Conservation (phyloP, 805 yeast species). For the Peterozyma xylosa region DNA sequence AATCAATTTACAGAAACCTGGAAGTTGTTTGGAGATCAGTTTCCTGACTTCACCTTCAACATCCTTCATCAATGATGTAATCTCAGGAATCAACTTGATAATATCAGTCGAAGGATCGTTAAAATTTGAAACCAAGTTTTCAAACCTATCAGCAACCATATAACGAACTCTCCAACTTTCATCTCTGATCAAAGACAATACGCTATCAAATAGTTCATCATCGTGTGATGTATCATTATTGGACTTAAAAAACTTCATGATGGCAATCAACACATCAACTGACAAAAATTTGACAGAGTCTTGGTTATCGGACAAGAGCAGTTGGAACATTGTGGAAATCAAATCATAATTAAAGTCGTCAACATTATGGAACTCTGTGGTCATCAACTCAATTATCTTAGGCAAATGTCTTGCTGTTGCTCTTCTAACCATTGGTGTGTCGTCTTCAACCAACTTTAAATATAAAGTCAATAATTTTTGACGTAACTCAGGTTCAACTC, state of each 20-base stretch:
- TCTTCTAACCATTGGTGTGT: slow-evolving; percentile 96
- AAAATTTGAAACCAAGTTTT: slow-evolving; percentile 60
- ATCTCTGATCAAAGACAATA: slow-evolving; percentile 71
- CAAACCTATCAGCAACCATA: slow-evolving; percentile 94
- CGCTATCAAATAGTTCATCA: slow-evolving; percentile 53
- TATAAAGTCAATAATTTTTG: slow-evolving; percentile 60
- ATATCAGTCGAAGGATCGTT: slow-evolving; percentile 48
- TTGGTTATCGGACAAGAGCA: slow-evolving; percentile 76
- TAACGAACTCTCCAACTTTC: slow-evolving; percentile 98
- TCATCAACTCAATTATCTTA: slow-evolving; percentile 51
- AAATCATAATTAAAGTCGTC: slow-evolving; percentile 66
- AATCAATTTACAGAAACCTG: slow-evolving; percentile 57
- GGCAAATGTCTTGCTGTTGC: slow-evolving; percentile 89
- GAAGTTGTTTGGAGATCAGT: slow-evolving; percentile 87
- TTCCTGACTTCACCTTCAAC: slow-evolving; percentile 95
- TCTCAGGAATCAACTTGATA: slow-evolving; percentile 55
- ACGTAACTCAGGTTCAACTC: slow-evolving; percentile 49
- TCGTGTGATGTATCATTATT: slow-evolving; percentile 52
- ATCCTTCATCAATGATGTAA: slow-evolving; percentile 76
- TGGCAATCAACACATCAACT: slow-evolving; percentile 81
- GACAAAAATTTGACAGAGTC: slow-evolving; percentile 91
- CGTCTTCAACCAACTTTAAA: slow-evolving; percentile 72
- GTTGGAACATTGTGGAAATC: slow-evolving; percentile 75
- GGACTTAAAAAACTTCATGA: slow-evolving; percentile 59
- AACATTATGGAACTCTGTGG: slow-evolving; percentile 28